phyloP scores from a whole-genome alignment of 2,329 filamentous ascomycete genomes.

The Verruconis gallopava region DNA sequence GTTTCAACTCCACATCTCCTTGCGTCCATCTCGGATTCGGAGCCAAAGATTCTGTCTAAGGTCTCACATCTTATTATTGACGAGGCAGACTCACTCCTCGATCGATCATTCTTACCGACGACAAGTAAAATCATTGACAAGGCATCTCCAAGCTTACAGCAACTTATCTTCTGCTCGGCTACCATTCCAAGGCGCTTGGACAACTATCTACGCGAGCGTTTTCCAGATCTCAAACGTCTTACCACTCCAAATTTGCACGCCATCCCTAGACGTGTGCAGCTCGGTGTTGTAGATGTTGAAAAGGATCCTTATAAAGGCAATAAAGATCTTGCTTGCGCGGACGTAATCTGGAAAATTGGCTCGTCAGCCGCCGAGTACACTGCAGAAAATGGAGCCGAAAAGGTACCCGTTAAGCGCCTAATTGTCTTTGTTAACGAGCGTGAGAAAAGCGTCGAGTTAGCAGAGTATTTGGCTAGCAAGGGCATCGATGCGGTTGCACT shows the following conservation, averaged over 20 bases:
- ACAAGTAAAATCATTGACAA: conserved; percentile 76
- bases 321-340: conserved; percentile 83
- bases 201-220: conserved; percentile 65
- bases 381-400: conserved; percentile 17
- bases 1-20: conserved; percentile 83
- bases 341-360: conserved; percentile 87
- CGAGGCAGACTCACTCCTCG: conserved; percentile 90
- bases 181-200: conserved; percentile 89
- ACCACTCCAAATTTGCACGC: conserved; percentile 94
- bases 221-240: conserved; percentile 71
- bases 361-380: conserved; percentile 54
- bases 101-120: conserved; percentile 77
- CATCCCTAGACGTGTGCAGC: conserved; percentile 85
- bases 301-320: conserved; percentile 90
- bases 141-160: conserved; percentile 64
- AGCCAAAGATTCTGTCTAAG: conserved; percentile 85
- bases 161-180: conserved; percentile 86
- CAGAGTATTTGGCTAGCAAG: conserved; percentile 66
- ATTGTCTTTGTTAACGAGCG: conserved; percentile 96
- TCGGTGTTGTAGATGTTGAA: conserved; percentile 83
- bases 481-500: conserved; percentile 80
- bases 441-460: conserved; percentile 70
- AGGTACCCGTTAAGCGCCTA: conserved; percentile 52
- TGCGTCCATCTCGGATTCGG: conserved; percentile 72
- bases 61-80: conserved; percentile 83